phyloP scores from a whole-genome alignment of 2,329 filamentous ascomycete species.

The Sordariomycetes sp. region DNA sequence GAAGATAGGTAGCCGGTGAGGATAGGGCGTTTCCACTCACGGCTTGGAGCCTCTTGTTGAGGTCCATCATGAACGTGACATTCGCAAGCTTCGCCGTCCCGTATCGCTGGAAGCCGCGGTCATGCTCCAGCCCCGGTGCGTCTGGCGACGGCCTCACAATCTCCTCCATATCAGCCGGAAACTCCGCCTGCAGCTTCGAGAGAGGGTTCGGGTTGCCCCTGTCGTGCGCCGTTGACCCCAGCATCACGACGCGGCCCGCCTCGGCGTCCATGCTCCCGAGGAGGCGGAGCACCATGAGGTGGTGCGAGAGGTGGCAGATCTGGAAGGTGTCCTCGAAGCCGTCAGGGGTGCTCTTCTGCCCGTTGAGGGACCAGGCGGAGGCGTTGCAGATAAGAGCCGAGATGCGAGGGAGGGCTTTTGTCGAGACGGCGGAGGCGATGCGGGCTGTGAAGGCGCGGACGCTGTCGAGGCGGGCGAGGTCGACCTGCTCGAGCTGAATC shows the following conservation, averaged over 20 bases:
- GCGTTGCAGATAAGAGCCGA: slow-evolving; percentile 2
- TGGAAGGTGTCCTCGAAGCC: slow-evolving; percentile 6
- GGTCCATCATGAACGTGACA: slow-evolving; percentile 15
- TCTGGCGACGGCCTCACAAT: not conserved
- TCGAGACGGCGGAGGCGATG: not conserved
- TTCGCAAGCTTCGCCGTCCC: slow-evolving; percentile 12
- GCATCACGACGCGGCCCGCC: not conserved
- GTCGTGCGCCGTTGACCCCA: not conserved
- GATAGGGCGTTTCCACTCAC: not conserved
- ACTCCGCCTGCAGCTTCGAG: not conserved
- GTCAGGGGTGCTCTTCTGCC: slow-evolving; percentile 6
- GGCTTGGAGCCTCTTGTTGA: slow-evolving; percentile 9
- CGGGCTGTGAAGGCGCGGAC: slow-evolving; percentile 1
- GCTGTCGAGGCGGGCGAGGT: not conserved
- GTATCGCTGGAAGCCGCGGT: slow-evolving; percentile 13
- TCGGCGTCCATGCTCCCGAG: slow-evolving; percentile 5
- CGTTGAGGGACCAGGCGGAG: slow-evolving; percentile 4
- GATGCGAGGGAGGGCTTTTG: not conserved
- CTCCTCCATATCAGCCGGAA: not conserved
- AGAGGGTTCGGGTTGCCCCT: not conserved
- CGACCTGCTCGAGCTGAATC: not conserved
- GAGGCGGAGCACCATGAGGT: slow-evolving; percentile 11
- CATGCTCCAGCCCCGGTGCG: slow-evolving; percentile 5
- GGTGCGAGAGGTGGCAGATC: slow-evolving; percentile 6
- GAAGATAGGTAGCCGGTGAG: not conserved